Conservation (phyloP, 2,329 filamentous ascomycete genomes). For the Exophiala sp. region DNA sequence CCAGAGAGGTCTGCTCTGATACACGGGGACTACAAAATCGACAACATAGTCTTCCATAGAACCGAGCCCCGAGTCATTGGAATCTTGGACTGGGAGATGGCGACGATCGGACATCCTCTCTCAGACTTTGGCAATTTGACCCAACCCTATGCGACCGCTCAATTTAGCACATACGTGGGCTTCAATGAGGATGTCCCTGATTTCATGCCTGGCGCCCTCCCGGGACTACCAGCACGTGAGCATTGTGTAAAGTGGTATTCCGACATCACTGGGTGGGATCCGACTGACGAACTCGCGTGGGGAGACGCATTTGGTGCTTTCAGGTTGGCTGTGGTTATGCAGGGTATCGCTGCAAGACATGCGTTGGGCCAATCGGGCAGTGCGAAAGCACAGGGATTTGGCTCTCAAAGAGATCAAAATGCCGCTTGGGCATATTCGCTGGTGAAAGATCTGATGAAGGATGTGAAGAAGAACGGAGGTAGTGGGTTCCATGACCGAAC, state of each 20-base stretch:
- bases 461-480: no score
- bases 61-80: conserved; percentile 85
- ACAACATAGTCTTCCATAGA: conserved; percentile 85
- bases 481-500: no score
- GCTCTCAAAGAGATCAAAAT: conserved; percentile 64
- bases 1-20: conserved; percentile 74
- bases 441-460: conserved; percentile 51
- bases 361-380: conserved; percentile 87
- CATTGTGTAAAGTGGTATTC: conserved; percentile 65
- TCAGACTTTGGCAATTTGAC: conserved; percentile 82
- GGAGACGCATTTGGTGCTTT: conserved; percentile 62
- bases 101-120: conserved; percentile 91
- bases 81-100: conserved; percentile 98
- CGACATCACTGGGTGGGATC: conserved; percentile 68
- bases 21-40: conserved; percentile 96
- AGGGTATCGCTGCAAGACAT: conserved; percentile 88
- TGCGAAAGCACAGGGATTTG: conserved; percentile 72
- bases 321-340: conserved; percentile 62
- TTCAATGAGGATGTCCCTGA: conserved; percentile 5
- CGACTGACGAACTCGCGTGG: conserved; percentile 59
- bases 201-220: conserved; percentile 62
- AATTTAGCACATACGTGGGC: conserved; percentile 32
- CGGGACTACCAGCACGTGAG: conserved; percentile 62
- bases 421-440: conserved; percentile 75
- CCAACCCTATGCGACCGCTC: conserved; percentile 37